Evolutionary conservation across 2,329 filamentous ascomycete species (phyloP), one percentile per base, ranked within the genome.

Genomic region (Aspergillus sp.): DNA sequence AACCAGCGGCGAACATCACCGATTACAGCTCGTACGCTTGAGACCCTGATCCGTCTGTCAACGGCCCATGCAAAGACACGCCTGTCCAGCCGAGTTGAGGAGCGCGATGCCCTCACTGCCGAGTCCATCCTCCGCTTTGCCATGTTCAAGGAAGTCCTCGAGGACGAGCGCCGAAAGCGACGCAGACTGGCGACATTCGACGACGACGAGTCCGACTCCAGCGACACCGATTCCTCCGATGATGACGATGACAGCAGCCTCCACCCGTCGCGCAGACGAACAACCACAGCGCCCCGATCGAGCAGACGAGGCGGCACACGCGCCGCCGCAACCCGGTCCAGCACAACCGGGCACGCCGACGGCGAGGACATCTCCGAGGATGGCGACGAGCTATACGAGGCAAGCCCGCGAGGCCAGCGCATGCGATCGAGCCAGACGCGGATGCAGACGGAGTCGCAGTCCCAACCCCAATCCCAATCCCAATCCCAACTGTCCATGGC

Each of bases 11-110:
- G 86, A 48, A 98, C 91, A 0, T 89, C 83, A 26, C 91, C 91
- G 4, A 84, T 98, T 69, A 98, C 91, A 7, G 89, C 94, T 5
- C 85, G 91, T 78, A 96, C 89, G 2, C 71, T 98, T 11, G 91
- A 98, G 62, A 98, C 91, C 0, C 72, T 98, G n/a, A 96, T 98
- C 55, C 91, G 91, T 78, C 72, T 98, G 12, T 84, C 91, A 4
- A 96, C 89, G 1, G 91, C 91, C 1, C 91, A 98, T 49, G 91
- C 91, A 39, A 98, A 96, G 63, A 77, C 88, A 5, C 78, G 91
- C 17, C 69, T 98, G 5, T 94, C 86, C 1, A 86, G 77, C 52
- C 72, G 85, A 25, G 86, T 98, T 2, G 88, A 96, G 44, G 82
- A 93, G 56, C 79, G 80, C 34, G 91, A 98, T 57, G 88, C 89